Evolutionary conservation across 2,329 filamentous ascomycete species (phyloP).

Genomic region (Periconia digitata): DNA sequence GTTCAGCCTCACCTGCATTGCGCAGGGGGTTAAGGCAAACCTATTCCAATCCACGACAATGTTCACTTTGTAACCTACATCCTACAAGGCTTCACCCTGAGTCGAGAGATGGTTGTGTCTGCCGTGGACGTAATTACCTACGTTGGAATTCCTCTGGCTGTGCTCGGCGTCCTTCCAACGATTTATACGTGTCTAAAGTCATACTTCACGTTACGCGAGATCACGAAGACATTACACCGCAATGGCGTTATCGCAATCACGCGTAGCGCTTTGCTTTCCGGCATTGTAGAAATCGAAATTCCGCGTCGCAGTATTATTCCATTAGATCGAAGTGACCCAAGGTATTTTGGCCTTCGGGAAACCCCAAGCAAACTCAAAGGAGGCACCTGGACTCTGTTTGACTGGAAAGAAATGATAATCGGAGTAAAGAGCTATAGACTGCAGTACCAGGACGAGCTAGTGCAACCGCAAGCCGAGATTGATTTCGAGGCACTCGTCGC

Average conservation of each 20-base stretch:
- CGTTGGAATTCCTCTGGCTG: constrained; percentile 56
- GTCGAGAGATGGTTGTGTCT: constrained; percentile 2
- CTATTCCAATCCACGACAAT: too few species aligned
- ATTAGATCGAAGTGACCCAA: constrained; percentile 56
- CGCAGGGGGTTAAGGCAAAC: too few species aligned
- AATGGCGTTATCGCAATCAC: constrained; percentile 61
- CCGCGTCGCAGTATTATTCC: constrained; percentile 66
- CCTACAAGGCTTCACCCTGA: background rate
- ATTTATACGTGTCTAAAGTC: constrained; percentile 66
- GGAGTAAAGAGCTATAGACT: constrained; percentile 64
- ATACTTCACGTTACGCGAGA: constrained; percentile 61
- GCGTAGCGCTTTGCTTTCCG: constrained; percentile 65
- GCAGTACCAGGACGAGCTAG: constrained; percentile 58
- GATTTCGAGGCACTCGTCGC: constrained; percentile 62
- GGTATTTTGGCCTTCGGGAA: constrained; percentile 61
- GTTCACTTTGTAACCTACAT: background rate
- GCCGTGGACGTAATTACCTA: constrained; percentile 32
- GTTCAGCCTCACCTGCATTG: too few species aligned
- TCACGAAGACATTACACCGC: constrained; percentile 60
- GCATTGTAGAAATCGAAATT: constrained; percentile 67
- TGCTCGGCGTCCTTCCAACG: constrained; percentile 65
- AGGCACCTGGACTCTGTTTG: constrained; percentile 66
- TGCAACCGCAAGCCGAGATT: constrained; percentile 52
- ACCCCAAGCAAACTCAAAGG: constrained; percentile 59
- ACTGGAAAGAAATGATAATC: constrained; percentile 66